Percentiles rank a stretch among this genome's conserved stretches.
Conservation (phyloP, 2,329 filamentous ascomycete species). For the Xylaria sp. region DNA sequence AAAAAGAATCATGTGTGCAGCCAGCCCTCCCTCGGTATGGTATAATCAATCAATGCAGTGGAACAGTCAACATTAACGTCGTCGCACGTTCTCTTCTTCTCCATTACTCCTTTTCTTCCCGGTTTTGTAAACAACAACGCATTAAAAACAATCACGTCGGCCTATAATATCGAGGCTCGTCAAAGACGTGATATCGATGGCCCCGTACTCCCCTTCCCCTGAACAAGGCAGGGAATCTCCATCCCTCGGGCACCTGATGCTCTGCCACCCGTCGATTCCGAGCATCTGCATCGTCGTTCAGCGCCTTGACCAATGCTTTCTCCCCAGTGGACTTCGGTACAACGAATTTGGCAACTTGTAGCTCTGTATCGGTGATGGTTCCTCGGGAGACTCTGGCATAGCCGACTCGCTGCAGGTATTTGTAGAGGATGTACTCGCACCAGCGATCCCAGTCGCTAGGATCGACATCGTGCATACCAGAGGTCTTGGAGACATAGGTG, state of each 20-base stretch:
- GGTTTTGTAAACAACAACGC: neutral
- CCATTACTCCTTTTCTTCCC: neutral
- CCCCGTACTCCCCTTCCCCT: conserved; percentile 79
- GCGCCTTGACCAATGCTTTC: conserved; percentile 38
- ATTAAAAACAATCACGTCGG: conserved; percentile 13
- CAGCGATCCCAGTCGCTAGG: conserved; percentile 90
- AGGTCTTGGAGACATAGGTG: conserved; percentile 79
- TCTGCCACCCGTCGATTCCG: conserved; percentile 60
- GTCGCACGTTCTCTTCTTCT: neutral
- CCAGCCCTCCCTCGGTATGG: too few species aligned
- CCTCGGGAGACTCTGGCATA: conserved; percentile 85
- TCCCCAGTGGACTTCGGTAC: conserved; percentile 65
- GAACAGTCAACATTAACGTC: neutral
- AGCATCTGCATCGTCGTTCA: conserved; percentile 42
- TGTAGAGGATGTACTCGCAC: conserved; percentile 99
- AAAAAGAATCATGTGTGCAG: too few species aligned
- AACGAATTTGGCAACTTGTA: conserved; percentile 94
- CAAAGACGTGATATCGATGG: conserved; percentile 91
- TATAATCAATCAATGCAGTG: neutral
- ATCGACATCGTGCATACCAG: conserved; percentile 94
- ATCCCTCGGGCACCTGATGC: conserved; percentile 66
- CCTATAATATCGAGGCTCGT: conserved; percentile 73
- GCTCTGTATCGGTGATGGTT: conserved; percentile 94
- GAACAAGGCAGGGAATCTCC: conserved; percentile 81
- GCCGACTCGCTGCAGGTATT: conserved; percentile 75